Evolutionary conservation across 305 asterid species (phyloP), one percentile per base, ranked within the genome.

Genomic region (Euphrasia arctica): DNA sequence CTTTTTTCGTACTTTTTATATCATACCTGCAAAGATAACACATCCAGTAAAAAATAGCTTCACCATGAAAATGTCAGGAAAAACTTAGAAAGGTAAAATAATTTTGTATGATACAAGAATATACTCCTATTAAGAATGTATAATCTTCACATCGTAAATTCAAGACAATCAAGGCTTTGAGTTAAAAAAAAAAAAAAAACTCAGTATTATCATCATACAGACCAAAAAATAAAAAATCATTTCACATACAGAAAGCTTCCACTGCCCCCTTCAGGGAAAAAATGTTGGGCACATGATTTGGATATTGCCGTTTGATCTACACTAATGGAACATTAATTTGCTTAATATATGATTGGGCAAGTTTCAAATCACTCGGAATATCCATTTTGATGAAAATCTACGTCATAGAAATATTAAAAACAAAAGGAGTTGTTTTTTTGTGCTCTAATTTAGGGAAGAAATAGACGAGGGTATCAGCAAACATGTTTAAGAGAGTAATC

Each of bases 1-100:
- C 96, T 63, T 68, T 76, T 76, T 68, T 78, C 55, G 95, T 77
- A 72, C 94, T 88, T 69, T 82, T 87, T 67, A 91, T 60, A 63
- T 85, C 94, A 80, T 86, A 91, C 79, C 96, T 91, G 83, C 62
- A 74, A 70, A 65, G 64, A 64, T 12, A 63, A 58, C 14, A 66
- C 42, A 36, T 57, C 50, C 66, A 32, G 11, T 62, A 47, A 73
- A 54, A 60, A 58, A 45, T 54, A 58, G 8, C 60, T 58, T 52
- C 31, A 48, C 14, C 60, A 28, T 27, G 71, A 49, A 11, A 11
- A 60, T 49, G 56, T 15, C 22, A 32, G 68, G 32, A 65, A 41
- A 67, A 39, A 51, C 55, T 13, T 3, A 50, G 14, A 12, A 58
- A 36, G 32, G 15, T 4, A 5, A 45, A 42, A 45, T 42, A 60